Evolutionary conservation across 192 early-diverging fungal genomes (phyloP).

Genomic region (Tieghemiomyces parasiticus): DNA sequence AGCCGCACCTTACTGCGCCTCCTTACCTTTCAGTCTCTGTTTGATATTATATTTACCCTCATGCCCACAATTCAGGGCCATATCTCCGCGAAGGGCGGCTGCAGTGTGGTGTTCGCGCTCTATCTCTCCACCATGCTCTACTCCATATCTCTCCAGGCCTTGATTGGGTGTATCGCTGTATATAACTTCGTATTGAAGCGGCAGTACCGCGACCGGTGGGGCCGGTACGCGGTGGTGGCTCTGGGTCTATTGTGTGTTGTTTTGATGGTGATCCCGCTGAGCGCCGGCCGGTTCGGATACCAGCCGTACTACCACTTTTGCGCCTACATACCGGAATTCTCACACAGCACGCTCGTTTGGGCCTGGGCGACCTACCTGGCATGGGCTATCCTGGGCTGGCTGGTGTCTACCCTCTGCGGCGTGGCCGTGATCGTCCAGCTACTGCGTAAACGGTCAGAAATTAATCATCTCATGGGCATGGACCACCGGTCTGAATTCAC

Average conservation of each 20-base stretch:
- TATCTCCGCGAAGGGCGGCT: background rate
- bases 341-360: background rate
- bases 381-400: background rate
- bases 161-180: background rate
- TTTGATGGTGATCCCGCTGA: background rate
- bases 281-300: background rate
- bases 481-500: background rate
- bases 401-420: background rate
- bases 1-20: background rate
- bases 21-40: too few relatives aligned
- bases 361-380: background rate
- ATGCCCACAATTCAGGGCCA: too few relatives aligned
- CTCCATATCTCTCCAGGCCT: background rate
- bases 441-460: background rate
- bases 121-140: background rate
- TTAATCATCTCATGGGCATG: background rate
- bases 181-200: background rate
- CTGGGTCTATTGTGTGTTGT: background rate
- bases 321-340: background rate
- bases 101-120: background rate
- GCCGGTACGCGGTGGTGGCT: background rate
- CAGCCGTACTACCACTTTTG: background rate
- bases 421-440: background rate
- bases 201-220: background rate
- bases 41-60: too few relatives aligned